Percentiles rank a stretch among this genome's conserved stretches.
phyloP scores from a whole-genome alignment of 2,329 filamentous ascomycete genomes.

The Alternaria burnsii region DNA sequence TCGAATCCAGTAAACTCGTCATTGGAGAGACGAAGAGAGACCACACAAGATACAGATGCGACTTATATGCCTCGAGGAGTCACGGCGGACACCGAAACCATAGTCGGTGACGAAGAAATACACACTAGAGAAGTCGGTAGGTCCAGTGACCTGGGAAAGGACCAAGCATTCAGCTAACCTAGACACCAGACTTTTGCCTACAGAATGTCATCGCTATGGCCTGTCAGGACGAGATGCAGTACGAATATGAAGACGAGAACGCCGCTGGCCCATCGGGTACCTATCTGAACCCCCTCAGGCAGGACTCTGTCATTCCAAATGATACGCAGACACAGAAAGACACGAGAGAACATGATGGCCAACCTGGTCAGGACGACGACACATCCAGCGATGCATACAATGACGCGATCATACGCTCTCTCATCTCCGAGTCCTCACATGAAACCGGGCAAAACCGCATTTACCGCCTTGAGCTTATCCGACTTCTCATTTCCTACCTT shows the following conservation, averaged over 20 bases:
- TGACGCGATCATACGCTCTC: neutral
- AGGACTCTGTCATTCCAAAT: constrained; percentile 19
- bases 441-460: neutral
- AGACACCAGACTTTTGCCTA: neutral
- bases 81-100: constrained; percentile 19
- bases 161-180: neutral
- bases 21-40: neutral
- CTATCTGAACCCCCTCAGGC: constrained; percentile 11
- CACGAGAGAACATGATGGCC: neutral
- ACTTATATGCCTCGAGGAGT: constrained; percentile 7
- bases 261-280: constrained; percentile 23
- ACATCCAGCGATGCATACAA: neutral
- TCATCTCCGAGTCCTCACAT: neutral
- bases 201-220: neutral
- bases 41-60: constrained; percentile 7
- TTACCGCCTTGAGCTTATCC: constrained; percentile 18
- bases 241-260: neutral
- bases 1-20: neutral
- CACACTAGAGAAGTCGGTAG: constrained; percentile 9
- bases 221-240: neutral
- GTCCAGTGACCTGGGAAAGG: neutral
- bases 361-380: neutral
- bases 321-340: constrained; percentile 5
- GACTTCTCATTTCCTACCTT: constrained; percentile 12
- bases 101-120: constrained; percentile 13